Base-by-base conservation (phyloP, 208 protist species). In the Leishmania aethiopica region DNA sequence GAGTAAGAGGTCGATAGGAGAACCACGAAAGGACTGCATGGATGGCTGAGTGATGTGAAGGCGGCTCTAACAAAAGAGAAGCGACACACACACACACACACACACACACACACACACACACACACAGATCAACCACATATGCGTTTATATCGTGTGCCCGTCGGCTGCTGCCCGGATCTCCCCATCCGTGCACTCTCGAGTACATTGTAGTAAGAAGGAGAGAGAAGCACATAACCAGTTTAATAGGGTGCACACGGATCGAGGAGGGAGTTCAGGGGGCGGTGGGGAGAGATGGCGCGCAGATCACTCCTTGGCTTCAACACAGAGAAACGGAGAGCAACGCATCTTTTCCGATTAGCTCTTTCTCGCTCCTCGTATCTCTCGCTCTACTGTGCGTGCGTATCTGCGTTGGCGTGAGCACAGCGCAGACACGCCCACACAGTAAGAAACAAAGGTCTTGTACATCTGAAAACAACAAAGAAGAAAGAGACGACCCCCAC, bases 201-300 rank as follows among this genome's bases (percentile, higher is more conserved):
- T 49, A 59, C 49, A 72, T 10, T 37, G 49, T 15, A 51, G 19
- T 37, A 45, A 71, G 45, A 60, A 77, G 76, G 69, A 82, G 64
- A 77, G 55, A 84, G 13, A 55, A 73, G 25, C 47, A 59, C 47
- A 7, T n/a, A 57, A 7, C 79, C 15, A 67, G 77, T 77, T 57
- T 72, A 42, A 49, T 49, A 3, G 22, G 15, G 40, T 15, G 25
- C 40, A n/a, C 40, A 72, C 5, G 19, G 37, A 13, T 8, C 37
- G 37, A 49, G 32, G 19, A 47, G 40, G 6, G 37, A 47, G 67
- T 47, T 47, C 10, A 17, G 60, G 64, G 64, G 40, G 64, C 37
- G 67, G 40, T 72, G 67, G 35, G 32, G 40, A 10, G 8, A n/a
- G 22, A n/a, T 49, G 67, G 40, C 19, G 15, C 40, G 37, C 40